Base-by-base conservation (phyloP, 1,284 basidiomycete genomes). In the Uromyces viciae-fabae region DNA sequence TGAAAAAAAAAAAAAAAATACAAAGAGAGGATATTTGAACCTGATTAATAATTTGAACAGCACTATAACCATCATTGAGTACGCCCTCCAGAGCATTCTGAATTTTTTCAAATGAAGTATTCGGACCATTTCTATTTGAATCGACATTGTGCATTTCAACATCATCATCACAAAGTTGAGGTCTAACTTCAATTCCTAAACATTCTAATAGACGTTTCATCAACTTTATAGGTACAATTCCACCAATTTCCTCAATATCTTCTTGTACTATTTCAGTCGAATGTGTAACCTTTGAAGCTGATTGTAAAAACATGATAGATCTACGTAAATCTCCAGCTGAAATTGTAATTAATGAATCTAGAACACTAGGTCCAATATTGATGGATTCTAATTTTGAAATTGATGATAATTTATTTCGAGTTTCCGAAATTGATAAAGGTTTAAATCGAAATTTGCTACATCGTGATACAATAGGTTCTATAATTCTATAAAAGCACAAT, bases 371-470 rank as follows among this genome's bases (percentile, higher is more conserved):
- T 19, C 87, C 85, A 54, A 88, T 85, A n/a, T 87, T 77, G 31
- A 91, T 88, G 15, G 86, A 85, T 84, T 91, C 90, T 28, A 86
- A 86, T 1, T 85, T 77, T 0, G 95, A 94, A 81, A 99, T 97
- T 84, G 93, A 89, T 75, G 90, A 88, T 15, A 99, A 89, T 73
- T 97, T 90, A 11, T 89, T 87, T 75, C 91, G 89, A 4, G 94
- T 92, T 22, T 93, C 94, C 7, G 88, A 86, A 9, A 90, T 88
- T 85, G 95, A 95, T 38, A 99, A 89, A 1, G 95, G 93, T 33
- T 94, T 94, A 88, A 99, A 99, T 62, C 97, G 92, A 88, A 99
- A 99, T 88, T 99, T 99, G 82, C 94, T 97, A 87, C 97, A 99
- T 76, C 97, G 91, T n/a, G 96, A 98, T 22, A 97, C 94, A 33